These are phyloP conservation scores for Comarum palustre DNA, from an alignment of 306 rosid species.

Conservation along the genomic window DNA sequence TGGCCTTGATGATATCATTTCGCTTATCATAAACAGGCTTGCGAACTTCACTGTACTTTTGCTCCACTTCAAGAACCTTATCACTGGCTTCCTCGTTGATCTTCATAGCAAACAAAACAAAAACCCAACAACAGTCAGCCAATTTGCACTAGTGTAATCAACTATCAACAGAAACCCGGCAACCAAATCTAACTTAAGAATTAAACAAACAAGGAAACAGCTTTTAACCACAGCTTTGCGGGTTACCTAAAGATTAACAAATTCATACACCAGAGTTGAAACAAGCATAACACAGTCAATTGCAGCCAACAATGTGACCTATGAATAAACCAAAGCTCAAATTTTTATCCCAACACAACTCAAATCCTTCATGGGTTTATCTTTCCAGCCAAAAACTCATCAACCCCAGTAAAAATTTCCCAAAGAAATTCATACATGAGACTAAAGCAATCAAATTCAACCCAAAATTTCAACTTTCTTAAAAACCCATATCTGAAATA, in stretches of 20 bases:
- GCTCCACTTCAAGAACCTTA: conserved; percentile 81
- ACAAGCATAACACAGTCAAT: neutral
- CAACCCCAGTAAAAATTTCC: neutral
- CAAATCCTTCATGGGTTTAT: conserved; percentile 12
- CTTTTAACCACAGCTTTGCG: neutral
- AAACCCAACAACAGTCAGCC: conserved; percentile 1
- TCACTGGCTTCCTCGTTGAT: conserved; percentile 94
- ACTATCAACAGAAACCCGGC: neutral
- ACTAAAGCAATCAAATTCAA: neutral
- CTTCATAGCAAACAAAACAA: conserved; percentile 34
- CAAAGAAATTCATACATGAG: neutral
- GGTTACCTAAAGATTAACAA: neutral
- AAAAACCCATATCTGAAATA: neutral
- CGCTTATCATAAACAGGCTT: conserved; percentile 75
- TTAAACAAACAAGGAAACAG: neutral
- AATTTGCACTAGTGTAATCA: neutral
- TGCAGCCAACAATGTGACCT: neutral
- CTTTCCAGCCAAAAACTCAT: no score
- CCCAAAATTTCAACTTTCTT: neutral
- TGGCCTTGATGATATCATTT: conserved; percentile 67
- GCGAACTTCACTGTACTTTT: conserved; percentile 79
- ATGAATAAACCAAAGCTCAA: neutral
- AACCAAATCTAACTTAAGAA: neutral
- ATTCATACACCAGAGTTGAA: neutral
- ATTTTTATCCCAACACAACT: neutral